Evolutionary conservation across 345 rosid genomes (phyloP), one percentile per base, ranked within the genome.

Genomic region (Triadica sebifera): DNA sequence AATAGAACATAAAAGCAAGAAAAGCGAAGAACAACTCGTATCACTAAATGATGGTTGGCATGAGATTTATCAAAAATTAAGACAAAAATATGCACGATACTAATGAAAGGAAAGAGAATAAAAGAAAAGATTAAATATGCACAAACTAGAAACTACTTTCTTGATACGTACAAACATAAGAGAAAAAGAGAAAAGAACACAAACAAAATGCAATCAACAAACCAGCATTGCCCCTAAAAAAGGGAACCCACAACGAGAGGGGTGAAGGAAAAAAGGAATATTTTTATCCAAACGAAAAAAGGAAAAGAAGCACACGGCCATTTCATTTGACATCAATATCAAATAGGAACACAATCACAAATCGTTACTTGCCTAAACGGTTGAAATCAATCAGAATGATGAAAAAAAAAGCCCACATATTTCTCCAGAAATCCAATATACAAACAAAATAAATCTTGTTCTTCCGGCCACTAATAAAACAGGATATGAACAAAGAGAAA

Each of bases 231-330:
- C 47, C 47, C 72, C 78, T 69, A 65, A 76, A 69, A 67, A n/a
- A 37, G 60, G 55, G 78, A 79, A 77, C 76, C 78, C 78, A 77
- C 85, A 52, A 38, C 24, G n/a, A 38, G 76, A 8, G 20, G 5
- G 19, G 12, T 55, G 17, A 59, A 46, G 15, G 9, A 49, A 49
- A n/a, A 49, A 49, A 1, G 3, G 12, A 12, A 8, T 8, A 43
- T 8, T 8, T 43, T 47, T n/a, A 75, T 38, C 45, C 53, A 52
- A 47, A 60, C 39, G n/a, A n/a, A n/a, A n/a, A n/a, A n/a, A n/a
- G n/a, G n/a, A n/a, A n/a, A n/a, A n/a, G n/a, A n/a, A n/a, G n/a
- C n/a, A 67, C 52, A 43, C 12, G 15, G 29, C 51, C 52, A 25
- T 59, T 57, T 67, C 71, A 74, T 64, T 67, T 5, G 53, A 70